Conservation (phyloP, 768 basidiomycete genomes). For the Suillus brevipes region DNA sequence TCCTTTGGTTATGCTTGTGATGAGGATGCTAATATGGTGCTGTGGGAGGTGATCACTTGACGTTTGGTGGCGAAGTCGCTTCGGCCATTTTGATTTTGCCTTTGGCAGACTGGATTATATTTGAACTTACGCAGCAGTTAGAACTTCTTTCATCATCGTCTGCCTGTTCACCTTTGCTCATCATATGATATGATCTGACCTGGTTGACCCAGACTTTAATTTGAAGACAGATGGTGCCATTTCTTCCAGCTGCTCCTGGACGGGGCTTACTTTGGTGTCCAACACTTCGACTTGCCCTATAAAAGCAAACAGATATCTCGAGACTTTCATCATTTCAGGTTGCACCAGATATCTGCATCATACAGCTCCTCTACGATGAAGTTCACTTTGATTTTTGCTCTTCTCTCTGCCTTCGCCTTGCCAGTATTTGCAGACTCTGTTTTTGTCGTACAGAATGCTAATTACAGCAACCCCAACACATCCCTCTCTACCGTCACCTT, state of each 20-base stretch:
- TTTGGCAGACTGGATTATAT: slow-evolving; percentile 39
- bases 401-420: slow-evolving; percentile 10
- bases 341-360: not conserved
- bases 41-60: slow-evolving; percentile 16
- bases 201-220: not conserved
- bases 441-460: slow-evolving; percentile 1
- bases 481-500: slow-evolving; percentile 19
- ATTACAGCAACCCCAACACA: slow-evolving; percentile 4
- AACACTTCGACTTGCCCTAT: not conserved
- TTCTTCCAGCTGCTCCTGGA: not conserved
- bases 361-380: slow-evolving; percentile 6
- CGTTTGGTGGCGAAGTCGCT: slow-evolving; percentile 19
- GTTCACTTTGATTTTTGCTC: not conserved
- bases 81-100: slow-evolving; percentile 46
- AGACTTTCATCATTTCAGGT: not conserved
- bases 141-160: not conserved
- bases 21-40: slow-evolving; percentile 53
- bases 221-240: not conserved
- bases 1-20: slow-evolving; percentile 8
- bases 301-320: not conserved
- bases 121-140: not conserved
- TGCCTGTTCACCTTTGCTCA: not conserved
- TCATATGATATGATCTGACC: not conserved
- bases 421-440: not conserved
- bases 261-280: not conserved